A percentile compares a stretch with the other conserved stretches of the same genome.
phyloP scores from a whole-genome alignment of 805 yeast species.

The Ogataea angusta region DNA sequence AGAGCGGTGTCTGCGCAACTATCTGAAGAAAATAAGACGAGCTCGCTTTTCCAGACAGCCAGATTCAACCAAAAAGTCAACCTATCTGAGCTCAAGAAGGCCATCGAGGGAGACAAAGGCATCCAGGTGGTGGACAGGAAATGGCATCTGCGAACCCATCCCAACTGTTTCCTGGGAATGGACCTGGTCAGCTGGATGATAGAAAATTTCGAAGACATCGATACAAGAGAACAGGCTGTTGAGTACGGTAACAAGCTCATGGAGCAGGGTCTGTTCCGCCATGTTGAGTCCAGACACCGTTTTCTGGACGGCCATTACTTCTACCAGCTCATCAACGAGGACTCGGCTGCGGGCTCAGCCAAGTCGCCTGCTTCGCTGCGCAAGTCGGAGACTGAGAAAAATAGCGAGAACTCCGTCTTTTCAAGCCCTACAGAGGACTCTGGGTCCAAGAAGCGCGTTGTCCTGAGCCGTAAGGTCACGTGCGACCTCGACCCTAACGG shows the following conservation, averaged over 20 bases:
- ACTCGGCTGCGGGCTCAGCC: constrained; percentile 27
- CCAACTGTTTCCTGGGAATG: constrained; percentile 77
- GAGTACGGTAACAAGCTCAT: constrained; percentile 74
- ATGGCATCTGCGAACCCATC: constrained; percentile 86
- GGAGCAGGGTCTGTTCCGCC: constrained; percentile 69
- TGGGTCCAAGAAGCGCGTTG: constrained; percentile 33
- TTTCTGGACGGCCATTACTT: constrained; percentile 93
- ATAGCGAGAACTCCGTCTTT: neutral
- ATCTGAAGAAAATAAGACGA: constrained; percentile 15
- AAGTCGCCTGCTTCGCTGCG: constrained; percentile 16
- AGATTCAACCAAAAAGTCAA: constrained; percentile 48
- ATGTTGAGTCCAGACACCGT: constrained; percentile 78
- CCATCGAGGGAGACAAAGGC: constrained; percentile 64
- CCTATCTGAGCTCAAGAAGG: constrained; percentile 53
- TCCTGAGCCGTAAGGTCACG: constrained; percentile 62
- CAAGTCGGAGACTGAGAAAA: constrained; percentile 9
- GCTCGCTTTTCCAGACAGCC: constrained; percentile 23
- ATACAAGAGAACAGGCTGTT: constrained; percentile 79
- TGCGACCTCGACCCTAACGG: constrained; percentile 73
- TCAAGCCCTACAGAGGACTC: neutral
- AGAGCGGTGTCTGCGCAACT: constrained; percentile 32
- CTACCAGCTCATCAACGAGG: constrained; percentile 62
- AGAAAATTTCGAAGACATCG: constrained; percentile 74
- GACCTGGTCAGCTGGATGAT: constrained; percentile 85
- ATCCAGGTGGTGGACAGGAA: constrained; percentile 70